A percentile compares a stretch with the other conserved stretches of the same genome.
Evolutionary conservation across 2,329 filamentous ascomycete species (phyloP).

Genomic region (Fusarium annulatum): DNA sequence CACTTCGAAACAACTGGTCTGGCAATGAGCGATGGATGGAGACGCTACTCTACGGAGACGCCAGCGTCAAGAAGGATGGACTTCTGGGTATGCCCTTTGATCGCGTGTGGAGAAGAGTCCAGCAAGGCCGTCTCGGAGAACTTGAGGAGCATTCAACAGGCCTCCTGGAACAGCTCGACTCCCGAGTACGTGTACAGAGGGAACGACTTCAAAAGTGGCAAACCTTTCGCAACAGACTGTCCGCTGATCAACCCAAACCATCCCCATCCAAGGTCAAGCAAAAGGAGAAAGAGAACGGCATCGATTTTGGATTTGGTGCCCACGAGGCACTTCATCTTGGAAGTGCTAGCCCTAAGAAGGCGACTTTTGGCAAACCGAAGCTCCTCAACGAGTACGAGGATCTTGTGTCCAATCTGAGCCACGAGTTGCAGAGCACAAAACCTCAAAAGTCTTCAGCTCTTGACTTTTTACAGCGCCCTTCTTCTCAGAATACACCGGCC

Average conservation of each 20-base stretch:
- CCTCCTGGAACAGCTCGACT: slow-evolving; percentile 78
- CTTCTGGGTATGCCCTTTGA: slow-evolving; percentile 76
- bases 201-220: slow-evolving; percentile 79
- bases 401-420: slow-evolving; percentile 56
- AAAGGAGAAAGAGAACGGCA: slow-evolving; percentile 51
- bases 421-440: slow-evolving; percentile 52
- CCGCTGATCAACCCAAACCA: slow-evolving; percentile 48
- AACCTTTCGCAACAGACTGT: slow-evolving; percentile 66
- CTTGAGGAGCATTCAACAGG: slow-evolving; percentile 64
- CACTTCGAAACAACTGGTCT: slow-evolving; percentile 79
- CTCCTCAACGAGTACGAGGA: slow-evolving; percentile 57
- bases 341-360: slow-evolving; percentile 47
- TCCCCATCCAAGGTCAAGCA: slow-evolving; percentile 40
- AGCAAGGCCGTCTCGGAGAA: slow-evolving; percentile 67
- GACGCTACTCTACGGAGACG: slow-evolving; percentile 74
- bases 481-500: not conserved
- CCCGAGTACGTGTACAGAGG: slow-evolving; percentile 74
- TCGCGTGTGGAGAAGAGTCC: slow-evolving; percentile 75
- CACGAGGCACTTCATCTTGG: slow-evolving; percentile 62
- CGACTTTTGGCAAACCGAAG: slow-evolving; percentile 29
- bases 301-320: slow-evolving; percentile 65
- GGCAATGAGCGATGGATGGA: slow-evolving; percentile 81
- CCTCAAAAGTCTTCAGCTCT: slow-evolving; percentile 25
- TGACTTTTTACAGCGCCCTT: slow-evolving; percentile 40
- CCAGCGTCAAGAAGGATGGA: slow-evolving; percentile 64